Evolutionary conservation across 2,329 filamentous ascomycete species (phyloP), one percentile per base, ranked within the genome.

Genomic region (Colletotrichum liaoningense): DNA sequence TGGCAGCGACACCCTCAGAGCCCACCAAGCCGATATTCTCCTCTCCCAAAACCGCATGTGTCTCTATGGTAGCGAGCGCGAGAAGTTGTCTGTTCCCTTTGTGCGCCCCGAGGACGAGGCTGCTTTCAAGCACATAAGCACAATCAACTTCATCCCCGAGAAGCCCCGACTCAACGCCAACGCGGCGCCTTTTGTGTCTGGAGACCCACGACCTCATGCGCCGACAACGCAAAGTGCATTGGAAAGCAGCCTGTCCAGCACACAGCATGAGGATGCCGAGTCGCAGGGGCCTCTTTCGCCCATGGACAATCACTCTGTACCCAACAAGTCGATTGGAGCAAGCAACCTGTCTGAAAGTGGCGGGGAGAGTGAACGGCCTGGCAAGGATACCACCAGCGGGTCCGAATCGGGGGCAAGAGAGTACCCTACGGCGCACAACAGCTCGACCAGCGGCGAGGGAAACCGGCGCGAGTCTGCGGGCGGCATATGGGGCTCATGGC

Each of bases 41-140:
- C 94, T 99, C 78, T 98, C 97, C 0, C 94, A 95, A 76, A 98
- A 98, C 79, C 93, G 93, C 75, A 91, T 99, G 86, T 93, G 93
- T 0, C 86, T 98, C 33, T 95, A 95, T 77, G 94, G 97, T 77
- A 93, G 95, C 79, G 94, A 97, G 72, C 90, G 93, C 58, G 95
- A 94, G 80, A 97, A 96, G 79, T 86, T 98, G 14, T 95, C 94
- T 19, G 93, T 99, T 42, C 97, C 97, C 2, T 93, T 99, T 76
- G 95, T 98, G 54, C 91, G 97, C 33, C 97, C 97, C 0, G 97
- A 98, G 81, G 93, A 97, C 78, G 95, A 98, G 69, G 87, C 86
- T 4, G 84, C 91, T 0, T 98, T 97, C 85, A 97, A 93, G 78
- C 90, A 92, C 77, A 88, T 98, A 62, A 91, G 86, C 77, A 95